phyloP scores from a whole-genome alignment of 108 stramenopile genomes.

The Pinguiococcus pyrenoidosus region DNA sequence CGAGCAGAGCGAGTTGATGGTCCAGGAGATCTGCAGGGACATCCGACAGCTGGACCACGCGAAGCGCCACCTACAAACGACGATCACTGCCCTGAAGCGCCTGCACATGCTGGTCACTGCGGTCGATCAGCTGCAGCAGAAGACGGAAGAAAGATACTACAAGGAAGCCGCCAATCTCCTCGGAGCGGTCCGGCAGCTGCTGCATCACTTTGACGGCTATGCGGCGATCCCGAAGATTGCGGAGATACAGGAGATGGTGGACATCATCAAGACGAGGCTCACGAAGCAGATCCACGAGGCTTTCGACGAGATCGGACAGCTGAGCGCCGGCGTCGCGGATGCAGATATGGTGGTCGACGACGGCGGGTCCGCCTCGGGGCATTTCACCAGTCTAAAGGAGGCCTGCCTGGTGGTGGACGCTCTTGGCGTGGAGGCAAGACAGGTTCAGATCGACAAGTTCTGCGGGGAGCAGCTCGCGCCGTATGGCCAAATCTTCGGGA shows the following conservation, averaged over 20 bases:
- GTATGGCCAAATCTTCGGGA: constrained; percentile 53
- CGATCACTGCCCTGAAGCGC: constrained; percentile 88
- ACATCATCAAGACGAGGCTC: constrained; percentile 17
- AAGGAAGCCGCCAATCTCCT: constrained; percentile 70
- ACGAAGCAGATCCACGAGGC: constrained; percentile 27
- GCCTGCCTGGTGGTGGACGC: constrained; percentile 88
- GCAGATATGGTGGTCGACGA: constrained; percentile 3
- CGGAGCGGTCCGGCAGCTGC: constrained; percentile 70
- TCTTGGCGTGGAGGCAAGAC: constrained; percentile 55
- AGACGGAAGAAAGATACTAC: constrained; percentile 61
- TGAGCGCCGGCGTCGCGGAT: constrained; percentile 8
- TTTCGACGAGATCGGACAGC: constrained; percentile 39
- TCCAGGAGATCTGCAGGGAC: constrained; percentile 51
- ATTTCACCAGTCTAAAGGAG: constrained; percentile 52
- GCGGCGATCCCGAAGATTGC: constrained; percentile 26
- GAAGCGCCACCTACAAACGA: constrained; percentile 82
- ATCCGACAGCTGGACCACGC: constrained; percentile 91
- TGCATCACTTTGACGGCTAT: constrained; percentile 51
- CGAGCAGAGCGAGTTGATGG: constrained; percentile 42
- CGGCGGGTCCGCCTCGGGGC: constrained; percentile 12
- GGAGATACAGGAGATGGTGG: constrained; percentile 23
- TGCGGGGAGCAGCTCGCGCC: constrained; percentile 63
- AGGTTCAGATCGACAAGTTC: constrained; percentile 54
- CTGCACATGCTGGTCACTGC: constrained; percentile 94
- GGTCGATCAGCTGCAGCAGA: constrained; percentile 67